Evolutionary conservation across 176 grass and related monocot genomes (phyloP).

Genomic region (Ensete glaucum): DNA sequence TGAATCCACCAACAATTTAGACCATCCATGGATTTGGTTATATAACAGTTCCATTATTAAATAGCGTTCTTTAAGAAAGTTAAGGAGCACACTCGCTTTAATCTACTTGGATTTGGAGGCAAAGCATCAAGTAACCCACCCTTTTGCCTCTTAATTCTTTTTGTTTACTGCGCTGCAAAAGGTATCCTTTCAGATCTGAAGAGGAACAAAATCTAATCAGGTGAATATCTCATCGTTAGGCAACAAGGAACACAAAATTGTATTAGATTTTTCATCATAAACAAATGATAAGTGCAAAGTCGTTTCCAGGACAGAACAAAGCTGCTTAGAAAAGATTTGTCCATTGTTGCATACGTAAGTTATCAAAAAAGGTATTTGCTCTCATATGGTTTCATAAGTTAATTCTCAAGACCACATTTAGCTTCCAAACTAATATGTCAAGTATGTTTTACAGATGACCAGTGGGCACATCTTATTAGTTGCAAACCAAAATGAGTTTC

Average conservation of each 20-base stretch:
- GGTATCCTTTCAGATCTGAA: slow-evolving; percentile 2
- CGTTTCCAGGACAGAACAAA: not conserved
- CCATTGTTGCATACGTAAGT: not conserved
- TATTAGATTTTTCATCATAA: not conserved
- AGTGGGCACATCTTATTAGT: not conserved
- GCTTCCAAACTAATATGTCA: not conserved
- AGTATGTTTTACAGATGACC: not conserved
- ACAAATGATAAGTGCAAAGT: slow-evolving; percentile 9
- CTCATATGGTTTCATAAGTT: not conserved
- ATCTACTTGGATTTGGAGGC: slow-evolving; percentile 14
- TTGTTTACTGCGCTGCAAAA: not conserved
- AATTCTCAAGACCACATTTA: not conserved
- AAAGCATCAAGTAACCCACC: slow-evolving; percentile 21
- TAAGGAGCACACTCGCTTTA: slow-evolving; percentile 15
- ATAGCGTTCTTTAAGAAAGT: slow-evolving; percentile 11
- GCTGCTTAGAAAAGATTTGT: not conserved
- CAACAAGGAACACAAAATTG: not conserved
- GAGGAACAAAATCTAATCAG: slow-evolving; percentile 8
- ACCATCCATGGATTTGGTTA: not conserved
- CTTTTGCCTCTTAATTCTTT: not conserved
- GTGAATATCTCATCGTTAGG: not conserved
- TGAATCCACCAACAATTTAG: not conserved
- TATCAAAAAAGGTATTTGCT: slow-evolving; percentile 29
- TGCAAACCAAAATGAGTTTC: not conserved
- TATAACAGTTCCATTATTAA: not conserved